Conservation (phyloP, 2,329 filamentous ascomycete genomes). For the Aspergillus glaucus region DNA sequence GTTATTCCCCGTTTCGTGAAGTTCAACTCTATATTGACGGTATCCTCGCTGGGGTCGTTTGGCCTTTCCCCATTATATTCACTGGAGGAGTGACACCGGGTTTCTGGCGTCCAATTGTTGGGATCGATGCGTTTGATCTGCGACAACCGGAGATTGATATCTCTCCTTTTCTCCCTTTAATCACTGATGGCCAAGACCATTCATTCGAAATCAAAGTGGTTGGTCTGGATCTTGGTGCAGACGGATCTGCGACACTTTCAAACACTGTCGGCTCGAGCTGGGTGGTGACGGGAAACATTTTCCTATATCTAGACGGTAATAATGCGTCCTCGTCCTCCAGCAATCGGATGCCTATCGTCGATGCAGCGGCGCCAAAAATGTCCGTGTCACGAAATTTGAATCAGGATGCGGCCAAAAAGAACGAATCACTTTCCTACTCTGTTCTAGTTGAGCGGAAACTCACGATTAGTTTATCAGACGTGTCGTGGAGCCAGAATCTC, state of each 20-base stretch:
- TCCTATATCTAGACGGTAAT: constrained; percentile 61
- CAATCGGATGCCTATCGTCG: constrained; percentile 22
- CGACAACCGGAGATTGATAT: constrained; percentile 77
- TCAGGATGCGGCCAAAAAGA: constrained; percentile 43
- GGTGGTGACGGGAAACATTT: constrained; percentile 73
- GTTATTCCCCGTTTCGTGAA: constrained; percentile 69
- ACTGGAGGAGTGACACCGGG: constrained; percentile 73
- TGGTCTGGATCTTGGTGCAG: constrained; percentile 55
- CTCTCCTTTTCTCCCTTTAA: constrained; percentile 64
- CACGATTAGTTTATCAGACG: constrained; percentile 44
- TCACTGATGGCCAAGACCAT: constrained; percentile 61
- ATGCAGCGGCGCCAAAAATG: constrained; percentile 42
- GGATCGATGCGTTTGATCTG: constrained; percentile 72
- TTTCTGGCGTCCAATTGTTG: constrained; percentile 71
- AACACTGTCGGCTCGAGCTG: constrained; percentile 59
- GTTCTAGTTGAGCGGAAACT: constrained; percentile 53
- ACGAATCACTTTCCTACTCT: constrained; percentile 55
- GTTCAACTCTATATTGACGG: constrained; percentile 71
- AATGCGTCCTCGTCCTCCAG: constrained; percentile 1
- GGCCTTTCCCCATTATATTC: constrained; percentile 78
- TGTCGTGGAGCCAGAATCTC: constrained; percentile 55
- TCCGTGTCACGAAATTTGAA: constrained; percentile 34
- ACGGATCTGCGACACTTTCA: constrained; percentile 45
- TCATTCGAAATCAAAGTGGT: constrained; percentile 62
- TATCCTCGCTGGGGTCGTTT: constrained; percentile 64